Evolutionary conservation across 495 filamentous ascomycete genomes (phyloP).

Genomic region (Mycothermus thermophilus): DNA sequence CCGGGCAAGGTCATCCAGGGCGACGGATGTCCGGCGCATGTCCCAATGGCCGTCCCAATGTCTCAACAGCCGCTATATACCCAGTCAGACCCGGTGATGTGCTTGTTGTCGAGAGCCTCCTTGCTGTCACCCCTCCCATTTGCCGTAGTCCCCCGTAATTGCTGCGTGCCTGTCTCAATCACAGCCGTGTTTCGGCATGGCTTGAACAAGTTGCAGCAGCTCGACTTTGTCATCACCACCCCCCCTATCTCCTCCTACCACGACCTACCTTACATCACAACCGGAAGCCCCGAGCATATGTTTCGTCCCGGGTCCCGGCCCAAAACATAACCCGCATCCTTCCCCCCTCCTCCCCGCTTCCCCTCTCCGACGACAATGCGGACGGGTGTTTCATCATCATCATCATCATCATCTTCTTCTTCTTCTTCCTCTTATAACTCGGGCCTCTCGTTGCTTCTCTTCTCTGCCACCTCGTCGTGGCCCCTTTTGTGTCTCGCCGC

Average conservation of each 20-base stretch:
- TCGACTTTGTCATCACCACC: too few species aligned
- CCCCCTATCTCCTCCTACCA: too few species aligned
- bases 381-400: constrained; percentile 6
- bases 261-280: too few species aligned
- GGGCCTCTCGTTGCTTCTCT: constrained; percentile 18
- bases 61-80: constrained; percentile 45
- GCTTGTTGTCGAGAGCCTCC: too few species aligned
- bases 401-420: background rate
- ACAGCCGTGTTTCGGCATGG: constrained; percentile 34
- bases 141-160: constrained; percentile 20
- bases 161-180: constrained; percentile 28
- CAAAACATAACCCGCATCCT: constrained; percentile 5
- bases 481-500: constrained; percentile 19
- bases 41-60: constrained; percentile 20
- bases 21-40: too few species aligned
- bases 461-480: constrained; percentile 20
- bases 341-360: background rate
- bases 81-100: constrained; percentile 14
- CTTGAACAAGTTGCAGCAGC: too few species aligned
- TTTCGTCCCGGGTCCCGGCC: constrained; percentile 10
- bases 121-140: constrained; percentile 14
- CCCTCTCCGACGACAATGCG: constrained; percentile 18
- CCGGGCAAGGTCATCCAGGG: constrained; percentile 7
- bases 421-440: constrained; percentile 14
- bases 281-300: constrained; percentile 24